These are phyloP conservation scores for Pulveroboletus ravenelii DNA, from an alignment of 768 basidiomycete species.

Conservation along the genomic window DNA sequence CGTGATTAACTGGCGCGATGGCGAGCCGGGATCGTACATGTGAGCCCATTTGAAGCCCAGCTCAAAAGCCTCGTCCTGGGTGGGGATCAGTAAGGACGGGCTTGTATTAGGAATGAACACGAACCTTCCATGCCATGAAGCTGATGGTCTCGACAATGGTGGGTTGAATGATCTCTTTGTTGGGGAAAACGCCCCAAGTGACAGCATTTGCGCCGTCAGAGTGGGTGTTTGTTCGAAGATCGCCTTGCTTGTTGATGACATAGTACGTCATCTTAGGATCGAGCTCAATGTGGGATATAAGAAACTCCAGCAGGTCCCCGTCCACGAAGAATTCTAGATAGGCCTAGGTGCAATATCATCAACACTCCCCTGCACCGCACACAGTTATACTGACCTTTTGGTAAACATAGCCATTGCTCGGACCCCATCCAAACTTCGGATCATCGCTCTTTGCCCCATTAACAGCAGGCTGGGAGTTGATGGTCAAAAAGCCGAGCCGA, in stretches of 20 bases:
- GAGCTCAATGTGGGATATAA: conserved; percentile 78
- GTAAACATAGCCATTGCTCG: conserved; percentile 89
- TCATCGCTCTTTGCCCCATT: conserved; percentile 85
- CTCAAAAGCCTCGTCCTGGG: conserved; percentile 89
- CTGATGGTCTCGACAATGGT: conserved; percentile 96
- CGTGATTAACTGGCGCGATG: conserved; percentile 68
- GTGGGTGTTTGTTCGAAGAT: conserved; percentile 90
- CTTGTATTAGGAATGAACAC: conserved; percentile 13
- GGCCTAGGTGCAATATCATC: conserved; percentile 48
- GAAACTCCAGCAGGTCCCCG: conserved; percentile 63
- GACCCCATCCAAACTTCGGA: conserved; percentile 89
- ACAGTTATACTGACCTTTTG: conserved; percentile 64
- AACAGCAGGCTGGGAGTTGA: conserved; percentile 96
- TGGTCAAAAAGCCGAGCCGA: conserved; percentile 87
- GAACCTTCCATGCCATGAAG: conserved; percentile 97
- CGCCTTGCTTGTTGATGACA: conserved; percentile 93
- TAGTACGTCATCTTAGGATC: conserved; percentile 93
- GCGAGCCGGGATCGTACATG: conserved; percentile 74
- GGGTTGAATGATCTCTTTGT: conserved; percentile 93
- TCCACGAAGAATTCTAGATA: conserved; percentile 95
- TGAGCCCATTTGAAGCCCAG: conserved; percentile 89
- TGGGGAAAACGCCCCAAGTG: conserved; percentile 97
- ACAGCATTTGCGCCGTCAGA: conserved; percentile 97
- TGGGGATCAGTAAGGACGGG: conserved; percentile 6
- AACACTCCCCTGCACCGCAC: not conserved